Evolutionary conservation across 305 asterid genomes (phyloP).

Genomic region (Fraxinus greggii): DNA sequence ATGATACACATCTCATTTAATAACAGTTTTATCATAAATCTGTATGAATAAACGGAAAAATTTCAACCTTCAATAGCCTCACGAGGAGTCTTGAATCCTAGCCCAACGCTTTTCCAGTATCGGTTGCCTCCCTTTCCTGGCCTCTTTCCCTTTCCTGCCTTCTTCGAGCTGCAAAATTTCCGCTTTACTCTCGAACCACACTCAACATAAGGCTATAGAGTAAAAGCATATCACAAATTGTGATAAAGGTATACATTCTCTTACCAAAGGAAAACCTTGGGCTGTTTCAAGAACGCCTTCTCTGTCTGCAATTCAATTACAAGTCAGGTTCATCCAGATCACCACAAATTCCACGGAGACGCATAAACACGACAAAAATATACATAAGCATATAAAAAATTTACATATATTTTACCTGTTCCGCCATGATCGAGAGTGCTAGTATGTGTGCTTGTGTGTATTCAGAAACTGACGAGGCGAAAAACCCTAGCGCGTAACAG

Average conservation of each 20-base stretch:
- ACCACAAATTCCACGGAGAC: neutral
- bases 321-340: neutral
- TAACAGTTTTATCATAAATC: neutral
- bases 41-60: neutral
- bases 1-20: neutral
- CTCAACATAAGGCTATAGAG: neutral
- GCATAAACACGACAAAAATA: neutral
- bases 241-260: neutral
- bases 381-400: neutral
- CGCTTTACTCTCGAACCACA: neutral
- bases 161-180: neutral
- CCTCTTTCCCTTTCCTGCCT: neutral
- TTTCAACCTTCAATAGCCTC: neutral
- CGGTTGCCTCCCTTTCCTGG: neutral
- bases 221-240: neutral
- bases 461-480: neutral
- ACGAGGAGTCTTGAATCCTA: neutral
- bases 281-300: neutral
- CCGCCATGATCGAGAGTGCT: conserved; percentile 23
- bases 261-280: neutral
- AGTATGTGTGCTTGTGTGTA: neutral
- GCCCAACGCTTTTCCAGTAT: neutral
- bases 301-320: neutral
- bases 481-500: neutral
- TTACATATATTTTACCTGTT: conserved; percentile 12